Evolutionary conservation across 75 land plant genomes (phyloP), one percentile per base, ranked within the genome.

Genomic region (Pinus tabuliformis): DNA sequence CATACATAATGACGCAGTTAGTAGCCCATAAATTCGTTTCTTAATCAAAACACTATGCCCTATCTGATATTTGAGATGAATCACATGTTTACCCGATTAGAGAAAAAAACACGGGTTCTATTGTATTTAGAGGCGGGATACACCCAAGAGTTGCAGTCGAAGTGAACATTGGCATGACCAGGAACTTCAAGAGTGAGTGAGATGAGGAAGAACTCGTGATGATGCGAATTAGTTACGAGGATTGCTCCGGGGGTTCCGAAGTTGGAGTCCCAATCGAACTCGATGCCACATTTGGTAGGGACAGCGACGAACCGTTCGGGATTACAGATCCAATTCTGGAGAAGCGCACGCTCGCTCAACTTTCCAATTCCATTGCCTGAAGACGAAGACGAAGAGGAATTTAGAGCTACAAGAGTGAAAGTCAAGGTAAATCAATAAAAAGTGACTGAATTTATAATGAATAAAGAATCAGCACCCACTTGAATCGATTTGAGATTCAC

Each of bases 101-200:
- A 56, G 57, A 96, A 96, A 87, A 96, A 92, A 12, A 96, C 80
- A 9, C 99, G 97, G 3, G 85, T 83, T 49, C 82, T 73, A 17
- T 75, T 83, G 80, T 84, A 85, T 3, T 78, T 78, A 62, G 74
- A 62, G 3, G 70, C 73, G 16, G 91, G 89, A 39, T 80, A 91
- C 56, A 96, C 85, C 94, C 99, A 96, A 11, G 99, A 94, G 75
- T 96, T 82, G 86, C 97, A 93, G 4, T 80, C 83, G 65, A 96
- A 96, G 71, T 87, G 85, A 22, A 91, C 20, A 17, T 52, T 56
- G 13, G 4, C 74, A 3, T 78, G 73, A 2, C 83, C 84, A 0
- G 89, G 91, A 5, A 72, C 58, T 49, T 72, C 12, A 22, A 72
- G 58, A 14, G 74, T 72, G 0, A 72, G 14, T 1, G 74, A 72